Evolutionary conservation across 192 early-diverging fungal genomes (phyloP).

Genomic region (Nowakowskiella sp.): DNA sequence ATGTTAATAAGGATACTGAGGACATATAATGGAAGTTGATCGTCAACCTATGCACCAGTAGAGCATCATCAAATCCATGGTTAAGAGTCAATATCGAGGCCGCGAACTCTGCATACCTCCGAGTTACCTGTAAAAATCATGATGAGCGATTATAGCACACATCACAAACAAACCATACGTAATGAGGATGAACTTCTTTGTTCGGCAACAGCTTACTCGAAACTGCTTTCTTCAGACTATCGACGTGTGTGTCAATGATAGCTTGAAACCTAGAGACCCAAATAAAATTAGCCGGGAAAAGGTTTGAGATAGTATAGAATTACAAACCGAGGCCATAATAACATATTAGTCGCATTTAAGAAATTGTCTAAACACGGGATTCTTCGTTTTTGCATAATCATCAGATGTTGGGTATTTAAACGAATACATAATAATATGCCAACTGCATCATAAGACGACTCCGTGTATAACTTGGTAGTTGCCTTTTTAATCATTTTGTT

Average conservation of each 20-base stretch:
- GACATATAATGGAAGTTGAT: background rate
- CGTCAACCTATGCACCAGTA: constrained; percentile 60
- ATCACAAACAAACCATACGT: constrained; percentile 41
- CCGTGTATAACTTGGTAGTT: constrained; percentile 63
- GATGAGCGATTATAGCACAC: background rate
- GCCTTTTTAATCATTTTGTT: constrained; percentile 27
- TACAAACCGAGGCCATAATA: constrained; percentile 88
- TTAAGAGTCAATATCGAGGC: constrained; percentile 86
- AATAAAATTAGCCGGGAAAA: constrained; percentile 49
- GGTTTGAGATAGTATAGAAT: too few relatives aligned
- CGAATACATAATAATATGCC: constrained; percentile 85
- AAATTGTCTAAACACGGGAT: constrained; percentile 80
- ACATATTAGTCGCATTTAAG: constrained; percentile 84
- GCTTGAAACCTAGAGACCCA: constrained; percentile 32
- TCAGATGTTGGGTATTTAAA: constrained; percentile 71
- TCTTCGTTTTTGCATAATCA: constrained; percentile 70
- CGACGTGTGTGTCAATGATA: constrained; percentile 84
- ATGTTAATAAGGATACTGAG: background rate
- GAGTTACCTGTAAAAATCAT: constrained; percentile 50
- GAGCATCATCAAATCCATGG: constrained; percentile 77
- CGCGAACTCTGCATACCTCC: constrained; percentile 89
- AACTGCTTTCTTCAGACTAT: constrained; percentile 74
- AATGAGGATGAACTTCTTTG: constrained; percentile 75
- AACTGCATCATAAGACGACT: constrained; percentile 77
- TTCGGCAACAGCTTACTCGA: constrained; percentile 45